These are phyloP conservation scores for Chalciporus pseudorubinellus DNA, from an alignment of 768 basidiomycete species.

Conservation along the genomic window DNA sequence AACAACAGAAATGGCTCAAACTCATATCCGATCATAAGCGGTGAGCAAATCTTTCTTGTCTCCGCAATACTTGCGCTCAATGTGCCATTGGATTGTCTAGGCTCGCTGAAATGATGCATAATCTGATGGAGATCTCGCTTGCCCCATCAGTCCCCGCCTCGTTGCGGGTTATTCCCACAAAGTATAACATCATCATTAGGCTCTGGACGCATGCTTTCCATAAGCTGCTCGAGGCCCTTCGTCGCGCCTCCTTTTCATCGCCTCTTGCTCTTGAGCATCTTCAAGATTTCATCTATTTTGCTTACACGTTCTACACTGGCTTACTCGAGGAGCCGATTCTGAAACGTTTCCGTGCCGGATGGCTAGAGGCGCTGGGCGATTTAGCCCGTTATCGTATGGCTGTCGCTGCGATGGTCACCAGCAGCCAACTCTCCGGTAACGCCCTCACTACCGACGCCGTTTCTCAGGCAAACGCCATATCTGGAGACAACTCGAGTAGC, in stretches of 20 bases:
- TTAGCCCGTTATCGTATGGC: conserved; percentile 93
- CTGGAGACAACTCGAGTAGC: conserved; percentile 18
- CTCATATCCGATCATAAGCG: conserved; percentile 79
- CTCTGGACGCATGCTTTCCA: conserved; percentile 93
- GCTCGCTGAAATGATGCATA: conserved; percentile 87
- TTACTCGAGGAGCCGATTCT: conserved; percentile 81
- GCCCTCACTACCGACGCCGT: conserved; percentile 58
- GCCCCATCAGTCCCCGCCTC: conserved; percentile 88
- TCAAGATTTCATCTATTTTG: conserved; percentile 92
- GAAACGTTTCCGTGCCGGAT: conserved; percentile 67
- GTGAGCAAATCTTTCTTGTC: conserved; percentile 43
- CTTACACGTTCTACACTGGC: conserved; percentile 91
- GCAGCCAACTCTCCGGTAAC: conserved; percentile 39
- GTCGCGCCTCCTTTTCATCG: conserved; percentile 72
- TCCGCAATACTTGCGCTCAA: neutral
- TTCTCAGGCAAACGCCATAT: conserved; percentile 41
- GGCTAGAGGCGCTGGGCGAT: conserved; percentile 97
- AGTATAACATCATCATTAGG: conserved; percentile 93
- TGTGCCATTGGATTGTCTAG: conserved; percentile 40
- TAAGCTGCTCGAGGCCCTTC: conserved; percentile 85
- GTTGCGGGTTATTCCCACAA: conserved; percentile 82
- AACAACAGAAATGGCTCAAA: conserved; percentile 75
- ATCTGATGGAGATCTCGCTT: conserved; percentile 80
- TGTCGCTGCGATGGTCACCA: conserved; percentile 81
- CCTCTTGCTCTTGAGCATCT: conserved; percentile 81